A percentile compares a stretch with the other conserved stretches of the same genome.
These are phyloP conservation scores for Penicillium sp. DNA, from an alignment of 2,329 filamentous ascomycete genomes.

Conservation along the genomic window DNA sequence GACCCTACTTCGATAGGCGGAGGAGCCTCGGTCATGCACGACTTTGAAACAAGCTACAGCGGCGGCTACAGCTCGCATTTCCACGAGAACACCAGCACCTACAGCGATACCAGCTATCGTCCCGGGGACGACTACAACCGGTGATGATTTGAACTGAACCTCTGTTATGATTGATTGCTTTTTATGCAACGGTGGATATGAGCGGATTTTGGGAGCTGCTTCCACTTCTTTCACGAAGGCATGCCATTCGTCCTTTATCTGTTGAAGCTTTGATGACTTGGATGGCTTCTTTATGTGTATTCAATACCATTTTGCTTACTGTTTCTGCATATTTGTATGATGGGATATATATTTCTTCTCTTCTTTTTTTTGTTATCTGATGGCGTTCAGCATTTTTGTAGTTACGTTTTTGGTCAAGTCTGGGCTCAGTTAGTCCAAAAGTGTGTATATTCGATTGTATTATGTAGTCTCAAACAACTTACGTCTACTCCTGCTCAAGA, in stretches of 20 bases:
- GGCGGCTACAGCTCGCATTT: conserved; percentile 37
- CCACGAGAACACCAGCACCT: conserved; percentile 13
- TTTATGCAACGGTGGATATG: neutral
- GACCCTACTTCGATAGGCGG: conserved; percentile 32
- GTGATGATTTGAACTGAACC: conserved; percentile 15
- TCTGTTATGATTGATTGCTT: neutral
- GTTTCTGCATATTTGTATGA: conserved; percentile 7
- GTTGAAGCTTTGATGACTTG: neutral
- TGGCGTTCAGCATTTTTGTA: conserved; percentile 5
- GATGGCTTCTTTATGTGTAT: neutral
- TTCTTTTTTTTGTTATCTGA: neutral
- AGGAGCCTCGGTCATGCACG: conserved; percentile 33
- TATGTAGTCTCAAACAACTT: neutral
- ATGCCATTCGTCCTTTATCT: conserved; percentile 3
- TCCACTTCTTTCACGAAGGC: conserved; percentile 13
- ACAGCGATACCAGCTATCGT: conserved; percentile 18
- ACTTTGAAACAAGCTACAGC: conserved; percentile 38
- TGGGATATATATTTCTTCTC: neutral
- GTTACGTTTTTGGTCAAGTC: neutral
- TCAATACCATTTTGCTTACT: conserved; percentile 4
- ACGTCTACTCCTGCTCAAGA: no score
- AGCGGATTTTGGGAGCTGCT: neutral
- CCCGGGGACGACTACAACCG: conserved; percentile 24
- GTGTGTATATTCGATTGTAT: neutral
- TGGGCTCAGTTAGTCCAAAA: neutral